Conservation (phyloP, 148 eudicot genomes). For the Persicaria tinctoria region DNA sequence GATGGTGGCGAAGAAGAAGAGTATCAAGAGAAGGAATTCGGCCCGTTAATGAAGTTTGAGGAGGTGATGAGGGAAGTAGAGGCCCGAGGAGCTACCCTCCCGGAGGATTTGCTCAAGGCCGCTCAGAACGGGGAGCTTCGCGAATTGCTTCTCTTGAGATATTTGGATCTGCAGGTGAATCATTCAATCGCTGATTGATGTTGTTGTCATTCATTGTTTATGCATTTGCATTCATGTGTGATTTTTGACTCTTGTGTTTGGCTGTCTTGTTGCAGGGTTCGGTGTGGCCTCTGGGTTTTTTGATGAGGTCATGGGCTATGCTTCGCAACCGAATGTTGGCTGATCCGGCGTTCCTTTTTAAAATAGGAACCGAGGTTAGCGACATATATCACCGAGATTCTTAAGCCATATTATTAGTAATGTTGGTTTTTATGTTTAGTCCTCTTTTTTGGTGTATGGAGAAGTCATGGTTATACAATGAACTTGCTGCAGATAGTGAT, state of each 20-base stretch:
- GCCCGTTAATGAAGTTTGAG: slow-evolving; percentile 51
- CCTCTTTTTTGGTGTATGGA: neutral
- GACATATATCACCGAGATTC: neutral
- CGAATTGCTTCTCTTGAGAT: slow-evolving; percentile 35
- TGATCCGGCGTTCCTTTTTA: slow-evolving; percentile 39
- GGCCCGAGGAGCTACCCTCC: slow-evolving; percentile 45
- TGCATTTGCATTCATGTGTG: neutral
- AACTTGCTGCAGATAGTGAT: slow-evolving; percentile 48
- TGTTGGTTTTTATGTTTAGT: neutral
- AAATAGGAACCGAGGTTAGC: slow-evolving; percentile 40
- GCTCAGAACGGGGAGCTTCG: slow-evolving; percentile 46
- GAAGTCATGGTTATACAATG: neutral
- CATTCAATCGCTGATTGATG: neutral
- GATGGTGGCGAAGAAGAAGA: slow-evolving; percentile 27
- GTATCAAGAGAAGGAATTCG: slow-evolving; percentile 44
- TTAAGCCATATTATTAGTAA: neutral
- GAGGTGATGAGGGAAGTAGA: slow-evolving; percentile 49
- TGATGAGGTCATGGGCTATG: slow-evolving; percentile 32
- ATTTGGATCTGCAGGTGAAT: slow-evolving; percentile 49
- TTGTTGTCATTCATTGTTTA: neutral
- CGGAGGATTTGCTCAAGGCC: slow-evolving; percentile 49
- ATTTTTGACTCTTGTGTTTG: neutral
- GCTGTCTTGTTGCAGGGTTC: slow-evolving; percentile 23
- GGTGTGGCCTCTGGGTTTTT: slow-evolving; percentile 31
- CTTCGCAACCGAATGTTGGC: slow-evolving; percentile 38